A percentile compares a stretch with the other conserved stretches of the same genome.
phyloP scores from a whole-genome alignment of 2,329 filamentous ascomycete species.

The Exophiala calicioides region DNA sequence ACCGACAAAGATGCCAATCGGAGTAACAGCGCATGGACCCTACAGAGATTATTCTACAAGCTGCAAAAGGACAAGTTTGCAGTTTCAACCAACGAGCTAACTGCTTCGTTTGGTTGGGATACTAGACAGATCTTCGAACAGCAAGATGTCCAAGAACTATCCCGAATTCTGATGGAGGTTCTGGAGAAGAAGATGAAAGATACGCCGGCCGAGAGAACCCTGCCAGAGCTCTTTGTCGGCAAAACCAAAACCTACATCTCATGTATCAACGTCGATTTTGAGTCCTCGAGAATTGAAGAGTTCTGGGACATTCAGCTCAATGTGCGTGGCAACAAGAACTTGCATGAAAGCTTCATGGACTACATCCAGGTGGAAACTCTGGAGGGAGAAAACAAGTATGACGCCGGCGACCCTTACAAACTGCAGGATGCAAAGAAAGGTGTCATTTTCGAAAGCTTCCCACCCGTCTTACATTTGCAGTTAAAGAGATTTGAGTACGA shows the following conservation, averaged over 20 bases:
- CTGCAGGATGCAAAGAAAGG: constrained; percentile 97
- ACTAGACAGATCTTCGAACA: constrained; percentile 97
- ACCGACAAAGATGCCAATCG: constrained; percentile 80
- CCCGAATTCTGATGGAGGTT: constrained; percentile 93
- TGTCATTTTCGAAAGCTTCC: constrained; percentile 94
- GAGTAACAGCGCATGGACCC: constrained; percentile 85
- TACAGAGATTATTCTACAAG: constrained; percentile 93
- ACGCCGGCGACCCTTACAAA: constrained; percentile 83
- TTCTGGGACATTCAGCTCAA: constrained; percentile 99
- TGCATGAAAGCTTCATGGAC: constrained; percentile 92
- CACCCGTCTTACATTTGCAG: constrained; percentile 89
- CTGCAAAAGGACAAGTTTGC: constrained; percentile 82
- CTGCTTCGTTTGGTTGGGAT: constrained; percentile 97
- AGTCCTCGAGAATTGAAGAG: constrained; percentile 91
- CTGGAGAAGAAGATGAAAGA: constrained; percentile 99
- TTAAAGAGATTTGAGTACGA: constrained; percentile 98
- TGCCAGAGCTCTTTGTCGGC: constrained; percentile 89
- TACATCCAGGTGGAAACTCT: constrained; percentile 96
- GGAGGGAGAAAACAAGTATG: constrained; percentile 98
- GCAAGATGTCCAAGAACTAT: constrained; percentile 96
- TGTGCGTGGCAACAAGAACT: constrained; percentile 86
- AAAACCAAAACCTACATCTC: constrained; percentile 99
- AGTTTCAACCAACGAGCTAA: constrained; percentile 89
- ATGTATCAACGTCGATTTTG: constrained; percentile 97
- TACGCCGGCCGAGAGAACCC: constrained; percentile 82